Conservation (phyloP, 176 grass and related monocot genomes). For the Leersia perrieri region DNA sequence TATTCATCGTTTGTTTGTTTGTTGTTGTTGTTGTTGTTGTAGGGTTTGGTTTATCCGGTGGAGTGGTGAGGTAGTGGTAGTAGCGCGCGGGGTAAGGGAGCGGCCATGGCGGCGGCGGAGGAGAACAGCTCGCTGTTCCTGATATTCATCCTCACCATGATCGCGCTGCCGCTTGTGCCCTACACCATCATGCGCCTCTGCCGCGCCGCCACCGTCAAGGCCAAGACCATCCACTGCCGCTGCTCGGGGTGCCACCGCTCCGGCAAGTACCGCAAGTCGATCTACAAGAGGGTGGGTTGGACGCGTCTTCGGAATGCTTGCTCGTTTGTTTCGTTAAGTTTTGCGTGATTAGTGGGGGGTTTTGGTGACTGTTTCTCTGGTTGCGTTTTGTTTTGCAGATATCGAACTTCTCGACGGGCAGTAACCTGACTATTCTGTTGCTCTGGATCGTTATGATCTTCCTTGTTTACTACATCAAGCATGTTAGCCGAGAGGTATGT, state of each 20-base stretch:
- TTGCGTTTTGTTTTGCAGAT: conserved; percentile 49
- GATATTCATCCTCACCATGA: conserved; percentile 96
- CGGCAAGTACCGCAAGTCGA: conserved; percentile 93
- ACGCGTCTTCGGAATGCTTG: neutral
- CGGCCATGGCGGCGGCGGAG: conserved; percentile 76
- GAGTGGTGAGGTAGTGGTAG: neutral
- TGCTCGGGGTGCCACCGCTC: conserved; percentile 78
- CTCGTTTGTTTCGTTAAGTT: no score
- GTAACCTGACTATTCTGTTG: conserved; percentile 77
- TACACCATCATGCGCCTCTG: conserved; percentile 77
- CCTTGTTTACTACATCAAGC: conserved; percentile 96
- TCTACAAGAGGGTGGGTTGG: conserved; percentile 77
- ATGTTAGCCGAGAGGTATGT: conserved; percentile 80
- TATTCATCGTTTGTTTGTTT: neutral
- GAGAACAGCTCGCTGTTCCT: conserved; percentile 92
- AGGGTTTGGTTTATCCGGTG: neutral
- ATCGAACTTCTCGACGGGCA: conserved; percentile 96
- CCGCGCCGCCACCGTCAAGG: conserved; percentile 63
- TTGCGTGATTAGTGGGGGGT: no score
- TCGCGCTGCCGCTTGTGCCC: conserved; percentile 88
- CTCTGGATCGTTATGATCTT: conserved; percentile 89
- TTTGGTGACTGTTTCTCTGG: neutral
- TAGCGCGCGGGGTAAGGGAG: no score
- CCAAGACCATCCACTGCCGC: conserved; percentile 85
- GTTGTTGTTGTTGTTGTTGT: neutral